Conservation (phyloP, 116 monocot genomes). For the Cymodocea nodosa region DNA sequence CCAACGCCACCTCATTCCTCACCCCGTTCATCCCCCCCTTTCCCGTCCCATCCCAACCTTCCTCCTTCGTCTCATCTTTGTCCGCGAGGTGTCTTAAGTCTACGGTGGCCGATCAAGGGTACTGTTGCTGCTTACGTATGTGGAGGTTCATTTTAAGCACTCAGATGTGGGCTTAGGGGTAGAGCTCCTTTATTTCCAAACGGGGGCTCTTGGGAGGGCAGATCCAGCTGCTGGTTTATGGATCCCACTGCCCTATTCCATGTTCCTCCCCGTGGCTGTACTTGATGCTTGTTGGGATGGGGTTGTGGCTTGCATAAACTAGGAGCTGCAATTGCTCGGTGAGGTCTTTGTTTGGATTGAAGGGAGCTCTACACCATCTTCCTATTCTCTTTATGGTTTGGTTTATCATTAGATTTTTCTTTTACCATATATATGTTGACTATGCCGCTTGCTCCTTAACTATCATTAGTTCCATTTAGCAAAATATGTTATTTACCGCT, state of each 20-base stretch:
- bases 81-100: too few species aligned
- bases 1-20: not conserved
- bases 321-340: constrained; percentile 36
- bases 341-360: constrained; percentile 58
- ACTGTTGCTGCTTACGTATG: too few species aligned
- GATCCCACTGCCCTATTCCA: constrained; percentile 48
- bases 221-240: constrained; percentile 54
- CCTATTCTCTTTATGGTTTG: not conserved
- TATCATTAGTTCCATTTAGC: too few species aligned
- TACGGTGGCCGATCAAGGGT: too few species aligned
- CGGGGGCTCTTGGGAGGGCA: constrained; percentile 20
- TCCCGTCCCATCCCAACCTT: not conserved
- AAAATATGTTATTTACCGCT: too few species aligned
- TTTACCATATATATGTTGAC: too few species aligned
- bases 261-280: not conserved
- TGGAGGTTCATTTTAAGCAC: too few species aligned
- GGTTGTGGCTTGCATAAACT: constrained; percentile 54
- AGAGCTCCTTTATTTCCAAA: constrained; percentile 55
- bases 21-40: too few species aligned
- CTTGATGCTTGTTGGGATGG: constrained; percentile 21
- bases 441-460: not conserved
- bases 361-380: constrained; percentile 48
- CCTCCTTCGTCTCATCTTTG: not conserved
- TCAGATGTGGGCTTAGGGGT: constrained; percentile 8
- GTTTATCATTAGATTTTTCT: not conserved